These are phyloP conservation scores for Fonsecaea monophora DNA, from an alignment of 2,329 filamentous ascomycete species.

Conservation along the genomic window DNA sequence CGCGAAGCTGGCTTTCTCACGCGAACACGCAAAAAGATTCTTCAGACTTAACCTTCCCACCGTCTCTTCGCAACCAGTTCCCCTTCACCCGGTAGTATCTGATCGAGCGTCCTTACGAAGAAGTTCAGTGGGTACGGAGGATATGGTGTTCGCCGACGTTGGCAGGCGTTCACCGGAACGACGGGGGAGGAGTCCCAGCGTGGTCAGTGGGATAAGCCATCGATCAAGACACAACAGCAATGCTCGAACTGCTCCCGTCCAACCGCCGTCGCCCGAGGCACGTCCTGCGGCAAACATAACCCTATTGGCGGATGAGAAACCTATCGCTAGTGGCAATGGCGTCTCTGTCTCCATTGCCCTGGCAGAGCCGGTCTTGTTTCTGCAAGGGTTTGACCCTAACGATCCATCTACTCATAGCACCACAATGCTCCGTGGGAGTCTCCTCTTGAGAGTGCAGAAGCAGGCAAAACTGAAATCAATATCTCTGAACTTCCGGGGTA, in stretches of 20 bases:
- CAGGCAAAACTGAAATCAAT: slow-evolving; percentile 92
- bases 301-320: slow-evolving; percentile 53
- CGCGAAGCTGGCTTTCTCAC: slow-evolving; percentile 53
- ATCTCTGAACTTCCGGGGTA: slow-evolving; percentile 82
- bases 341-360: slow-evolving; percentile 55
- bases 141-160: slow-evolving; percentile 42
- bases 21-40: slow-evolving; percentile 56
- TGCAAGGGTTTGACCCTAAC: slow-evolving; percentile 58
- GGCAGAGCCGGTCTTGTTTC: slow-evolving; percentile 56
- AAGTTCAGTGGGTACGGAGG: slow-evolving; percentile 41
- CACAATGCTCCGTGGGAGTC: slow-evolving; percentile 81
- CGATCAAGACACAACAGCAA: slow-evolving; percentile 41
- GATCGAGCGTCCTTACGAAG: slow-evolving; percentile 47
- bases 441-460: slow-evolving; percentile 84
- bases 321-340: slow-evolving; percentile 57
- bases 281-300: slow-evolving; percentile 45
- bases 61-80: slow-evolving; percentile 39
- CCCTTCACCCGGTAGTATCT: slow-evolving; percentile 42
- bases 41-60: slow-evolving; percentile 50
- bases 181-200: slow-evolving; percentile 36
- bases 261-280: slow-evolving; percentile 15
- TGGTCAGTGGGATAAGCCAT: slow-evolving; percentile 40
- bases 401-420: slow-evolving; percentile 68
- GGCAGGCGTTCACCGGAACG: slow-evolving; percentile 34
- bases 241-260: slow-evolving; percentile 35